Conservation (phyloP, 2,329 filamentous ascomycete species). For the Mycosphaerella sp. region DNA sequence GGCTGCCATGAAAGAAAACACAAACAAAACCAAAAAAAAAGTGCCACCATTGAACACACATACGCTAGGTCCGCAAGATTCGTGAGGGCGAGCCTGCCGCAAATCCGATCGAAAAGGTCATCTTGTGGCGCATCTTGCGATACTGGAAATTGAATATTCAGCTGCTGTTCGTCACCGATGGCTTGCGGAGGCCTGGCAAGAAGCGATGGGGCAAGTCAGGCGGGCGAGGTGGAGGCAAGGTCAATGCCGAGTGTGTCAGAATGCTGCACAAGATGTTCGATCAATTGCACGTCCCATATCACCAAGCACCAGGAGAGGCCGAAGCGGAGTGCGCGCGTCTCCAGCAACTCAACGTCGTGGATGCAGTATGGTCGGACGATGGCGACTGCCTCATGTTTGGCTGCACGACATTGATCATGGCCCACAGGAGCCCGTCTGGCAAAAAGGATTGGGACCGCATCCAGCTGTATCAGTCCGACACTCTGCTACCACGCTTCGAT, state of each 20-base stretch:
- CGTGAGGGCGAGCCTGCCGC: slow-evolving; percentile 34
- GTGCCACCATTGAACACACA: no score
- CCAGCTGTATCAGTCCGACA: slow-evolving; percentile 30
- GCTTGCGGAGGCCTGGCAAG: slow-evolving; percentile 37
- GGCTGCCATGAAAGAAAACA: no score
- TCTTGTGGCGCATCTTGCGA: slow-evolving; percentile 40
- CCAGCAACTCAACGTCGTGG: slow-evolving; percentile 41
- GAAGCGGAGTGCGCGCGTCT: slow-evolving; percentile 45
- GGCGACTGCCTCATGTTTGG: slow-evolving; percentile 46
- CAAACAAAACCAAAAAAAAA: no score
- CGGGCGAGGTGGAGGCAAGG: slow-evolving; percentile 27
- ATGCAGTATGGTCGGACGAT: slow-evolving; percentile 47
- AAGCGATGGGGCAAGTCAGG: slow-evolving; percentile 31
- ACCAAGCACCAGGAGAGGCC: slow-evolving; percentile 44
- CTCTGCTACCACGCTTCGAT: slow-evolving; percentile 27
- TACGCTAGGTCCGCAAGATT: slow-evolving; percentile 31
- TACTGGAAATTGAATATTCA: slow-evolving; percentile 48
- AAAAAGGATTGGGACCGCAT: slow-evolving; percentile 35
- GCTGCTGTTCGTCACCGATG: slow-evolving; percentile 52
- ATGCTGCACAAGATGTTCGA: slow-evolving; percentile 37
- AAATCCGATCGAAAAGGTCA: slow-evolving; percentile 40
- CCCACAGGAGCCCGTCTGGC: slow-evolving; percentile 30
- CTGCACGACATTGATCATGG: slow-evolving; percentile 38
- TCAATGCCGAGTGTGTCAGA: slow-evolving; percentile 33
- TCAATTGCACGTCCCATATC: slow-evolving; percentile 39